Conservation (phyloP, 768 basidiomycete species). For the Russula olivacea region DNA sequence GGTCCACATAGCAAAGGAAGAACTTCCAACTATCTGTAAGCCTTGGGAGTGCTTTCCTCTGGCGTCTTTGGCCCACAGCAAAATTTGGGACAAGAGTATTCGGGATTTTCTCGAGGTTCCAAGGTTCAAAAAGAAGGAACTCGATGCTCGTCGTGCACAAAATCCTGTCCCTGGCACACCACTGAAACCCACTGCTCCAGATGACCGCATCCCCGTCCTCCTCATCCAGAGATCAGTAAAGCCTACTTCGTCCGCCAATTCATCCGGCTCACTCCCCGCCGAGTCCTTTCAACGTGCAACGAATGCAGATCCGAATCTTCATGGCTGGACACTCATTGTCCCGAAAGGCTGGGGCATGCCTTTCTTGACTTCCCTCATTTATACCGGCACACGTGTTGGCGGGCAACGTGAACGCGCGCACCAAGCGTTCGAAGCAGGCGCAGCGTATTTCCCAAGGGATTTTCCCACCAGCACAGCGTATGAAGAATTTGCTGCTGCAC, state of each 20-base stretch:
- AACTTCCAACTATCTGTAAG: constrained; percentile 28
- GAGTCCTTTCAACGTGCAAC: constrained; percentile 10
- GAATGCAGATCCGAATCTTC: constrained; percentile 36
- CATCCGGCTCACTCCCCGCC: constrained; percentile 21
- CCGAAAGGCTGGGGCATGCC: constrained; percentile 91
- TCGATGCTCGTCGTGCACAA: constrained; percentile 81
- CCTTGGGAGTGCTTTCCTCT: constrained; percentile 48
- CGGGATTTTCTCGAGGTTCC: constrained; percentile 53
- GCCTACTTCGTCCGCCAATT: constrained; percentile 26
- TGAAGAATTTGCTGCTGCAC: constrained; percentile 41
- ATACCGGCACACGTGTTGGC: constrained; percentile 77
- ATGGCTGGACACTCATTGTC: constrained; percentile 85
- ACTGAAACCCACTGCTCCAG: constrained; percentile 60
- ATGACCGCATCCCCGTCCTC: constrained; percentile 78
- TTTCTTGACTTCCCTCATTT: constrained; percentile 74
- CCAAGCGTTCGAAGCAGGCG: constrained; percentile 78
- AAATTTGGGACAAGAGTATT: constrained; percentile 64
- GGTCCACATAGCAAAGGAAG: constrained; percentile 30
- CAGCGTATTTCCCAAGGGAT: constrained; percentile 74
- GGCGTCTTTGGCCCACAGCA: constrained; percentile 51
- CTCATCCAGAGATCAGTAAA: constrained; percentile 76
- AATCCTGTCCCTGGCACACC: constrained; percentile 71
- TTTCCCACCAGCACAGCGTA: constrained; percentile 58
- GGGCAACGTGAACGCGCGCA: constrained; percentile 80
- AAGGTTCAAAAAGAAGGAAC: constrained; percentile 72